A percentile compares a stretch with the other conserved stretches of the same genome.
Conservation (phyloP, 306 rosid species). For the Oxytropis ochrocephala region DNA sequence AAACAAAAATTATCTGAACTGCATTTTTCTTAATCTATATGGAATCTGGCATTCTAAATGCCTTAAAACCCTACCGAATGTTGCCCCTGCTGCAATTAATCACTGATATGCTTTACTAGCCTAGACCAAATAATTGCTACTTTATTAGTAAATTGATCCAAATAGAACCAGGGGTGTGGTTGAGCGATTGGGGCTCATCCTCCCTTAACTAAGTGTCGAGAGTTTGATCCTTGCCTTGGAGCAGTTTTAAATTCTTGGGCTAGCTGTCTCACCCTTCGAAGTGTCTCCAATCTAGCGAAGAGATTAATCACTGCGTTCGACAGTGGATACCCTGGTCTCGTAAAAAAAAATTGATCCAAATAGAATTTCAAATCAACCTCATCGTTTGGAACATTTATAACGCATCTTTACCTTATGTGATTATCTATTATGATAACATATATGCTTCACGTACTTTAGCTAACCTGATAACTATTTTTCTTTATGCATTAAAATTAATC, state of each 20-base stretch:
- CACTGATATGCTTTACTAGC: background rate
- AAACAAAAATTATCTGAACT: conserved; percentile 5
- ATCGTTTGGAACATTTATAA: background rate
- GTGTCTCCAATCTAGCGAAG: too few relatives aligned
- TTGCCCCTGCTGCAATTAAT: background rate
- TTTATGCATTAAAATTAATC: background rate
- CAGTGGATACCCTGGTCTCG: too few relatives aligned
- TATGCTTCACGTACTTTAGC: conserved; percentile 5
- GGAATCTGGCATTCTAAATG: background rate
- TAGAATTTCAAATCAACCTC: conserved; percentile 3
- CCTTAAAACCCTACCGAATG: conserved; percentile 2
- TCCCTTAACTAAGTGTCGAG: too few relatives aligned
- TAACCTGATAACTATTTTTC: background rate
- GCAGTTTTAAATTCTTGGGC: too few relatives aligned
- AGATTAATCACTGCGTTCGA: too few relatives aligned
- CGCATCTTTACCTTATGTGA: background rate
- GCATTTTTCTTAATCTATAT: background rate
- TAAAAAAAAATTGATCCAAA: too few relatives aligned
- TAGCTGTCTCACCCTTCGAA: too few relatives aligned
- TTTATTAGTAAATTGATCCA: background rate
- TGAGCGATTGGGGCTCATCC: too few relatives aligned
- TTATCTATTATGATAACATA: background rate
- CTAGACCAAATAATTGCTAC: background rate
- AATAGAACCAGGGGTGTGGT: too few relatives aligned
- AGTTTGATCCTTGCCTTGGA: too few relatives aligned